These are phyloP conservation scores for Sporothrix variecibatus DNA, from an alignment of 2,329 filamentous ascomycete genomes.

Conservation along the genomic window DNA sequence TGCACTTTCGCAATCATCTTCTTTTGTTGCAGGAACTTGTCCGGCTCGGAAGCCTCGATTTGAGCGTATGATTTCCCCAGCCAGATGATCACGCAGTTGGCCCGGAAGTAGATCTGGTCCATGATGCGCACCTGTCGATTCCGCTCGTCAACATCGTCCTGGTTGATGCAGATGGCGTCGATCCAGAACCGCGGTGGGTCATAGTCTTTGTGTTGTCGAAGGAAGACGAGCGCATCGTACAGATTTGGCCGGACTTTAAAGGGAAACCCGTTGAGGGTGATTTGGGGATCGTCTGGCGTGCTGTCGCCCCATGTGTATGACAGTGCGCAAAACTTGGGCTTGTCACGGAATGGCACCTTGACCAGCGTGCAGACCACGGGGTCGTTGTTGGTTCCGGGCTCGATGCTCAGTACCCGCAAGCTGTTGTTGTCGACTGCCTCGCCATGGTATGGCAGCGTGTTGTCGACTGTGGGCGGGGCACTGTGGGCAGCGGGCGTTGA, in stretches of 20 bases:
- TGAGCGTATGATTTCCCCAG: neutral
- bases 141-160: neutral
- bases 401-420: neutral
- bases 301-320: neutral
- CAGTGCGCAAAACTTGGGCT: neutral
- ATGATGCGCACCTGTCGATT: constrained; percentile 6
- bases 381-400: neutral
- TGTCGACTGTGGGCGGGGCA: neutral
- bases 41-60: neutral
- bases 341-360: neutral
- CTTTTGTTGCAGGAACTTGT: neutral
- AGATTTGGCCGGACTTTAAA: neutral
- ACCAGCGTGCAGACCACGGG: neutral
- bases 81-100: neutral
- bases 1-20: neutral
- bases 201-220: neutral
- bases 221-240: neutral
- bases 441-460: neutral
- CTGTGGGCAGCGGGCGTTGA: too few relatives aligned
- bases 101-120: constrained; percentile 7
- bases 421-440: neutral
- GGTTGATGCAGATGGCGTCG: constrained; percentile 18
- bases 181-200: neutral
- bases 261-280: neutral
- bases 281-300: neutral